Base-by-base conservation (phyloP, 2,329 filamentous ascomycete species). In the Plectosphaerella plurivora region DNA sequence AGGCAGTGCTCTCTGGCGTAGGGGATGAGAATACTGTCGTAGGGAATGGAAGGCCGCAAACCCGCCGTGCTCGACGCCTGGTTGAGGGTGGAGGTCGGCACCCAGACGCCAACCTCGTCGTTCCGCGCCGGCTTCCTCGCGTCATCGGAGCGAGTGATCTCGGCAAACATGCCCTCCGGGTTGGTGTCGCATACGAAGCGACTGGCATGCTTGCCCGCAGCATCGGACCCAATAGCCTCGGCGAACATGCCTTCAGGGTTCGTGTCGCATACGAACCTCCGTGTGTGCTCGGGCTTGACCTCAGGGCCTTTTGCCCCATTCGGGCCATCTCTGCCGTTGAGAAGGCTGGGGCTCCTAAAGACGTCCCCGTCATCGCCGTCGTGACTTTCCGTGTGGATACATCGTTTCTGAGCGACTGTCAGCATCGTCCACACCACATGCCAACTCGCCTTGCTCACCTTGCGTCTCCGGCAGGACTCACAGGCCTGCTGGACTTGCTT, bases 231-330 rank as follows among this genome's bases (percentile, higher is more conserved):
- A 2, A 77, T 78, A 1, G 78, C 79, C 57, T 82, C 78, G 58
- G 81, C 71, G 53, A 85, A 81, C 61, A 84, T 77, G 53, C 77
- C 77, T 61, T 84, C 81, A 2, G 81, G 82, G 57, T 82, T 84
- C 24, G 83, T 60, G 59, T 84, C 81, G n/a, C 81, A 79, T 41
- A 84, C 75, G 51, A 83, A 84, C 71, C 66, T 7, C 8, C 81
- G 75, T 5, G 66, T 61, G 52, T 64, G 60, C 24, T 37, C 48
- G 12, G 48, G 18, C n/a, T 37, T 49, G 14, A 36, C 36, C 20
- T 41, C 46, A 35, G 20, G 47, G 12, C 39, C 47, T 5, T 39
- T 39, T 12, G 33, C 7, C 7, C 47, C 47, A 16, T 49, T 49
- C 8, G 47, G 18, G 20, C 47, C 47, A 15, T 49, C 47, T 11